Evolutionary conservation across 2,329 filamentous ascomycete species (phyloP), one percentile per base, ranked within the genome.

Genomic region (Aspergillus awamori): DNA sequence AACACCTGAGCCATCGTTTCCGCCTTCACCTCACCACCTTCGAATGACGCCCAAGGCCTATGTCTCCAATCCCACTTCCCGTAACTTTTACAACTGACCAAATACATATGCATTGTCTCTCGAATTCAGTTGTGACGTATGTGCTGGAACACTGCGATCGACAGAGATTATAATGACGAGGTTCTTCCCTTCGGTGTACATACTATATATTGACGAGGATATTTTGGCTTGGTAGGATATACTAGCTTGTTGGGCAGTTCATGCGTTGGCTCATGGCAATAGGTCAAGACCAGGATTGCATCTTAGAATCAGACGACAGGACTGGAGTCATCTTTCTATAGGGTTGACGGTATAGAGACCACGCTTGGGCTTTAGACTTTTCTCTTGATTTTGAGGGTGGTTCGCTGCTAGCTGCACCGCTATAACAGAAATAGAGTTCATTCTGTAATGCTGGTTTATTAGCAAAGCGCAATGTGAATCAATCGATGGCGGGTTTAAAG

Each of bases 31-130:
- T 10, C 38, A 57, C 15, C 38, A 58, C n/a, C 62, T 67, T 8
- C 63, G 53, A 28, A 68, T 68, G 67, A 68, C 63, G 17, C 61
- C 64, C 38, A 57, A 60, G 51, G 59, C 57, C 11, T 59, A 60
- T 53, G 56, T 39, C 10, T 38, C 30, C 22, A 30, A 55, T 41
- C 17, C 52, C 26, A 45, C 30, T 13, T 13, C 48, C 5, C 43
- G 48, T 11, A 36, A 43, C 36, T 24, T 51, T 8, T n/a, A 8
- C n/a, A 41, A 30, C 48, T 33, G 26, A 51, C 26, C n/a, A 11
- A 5, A 36, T 36, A 36, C 11, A 36, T 13, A 36, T 36, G 33
- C 33, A 5, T 36, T 10, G 13, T 36, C 33, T 4, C 33, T 36
- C 33, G 11, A 13, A 36, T 2, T 36, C 33, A 36, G 33, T 36